Conservation (phyloP, 1,284 basidiomycete species). For the Rhodotorula glutinis region DNA sequence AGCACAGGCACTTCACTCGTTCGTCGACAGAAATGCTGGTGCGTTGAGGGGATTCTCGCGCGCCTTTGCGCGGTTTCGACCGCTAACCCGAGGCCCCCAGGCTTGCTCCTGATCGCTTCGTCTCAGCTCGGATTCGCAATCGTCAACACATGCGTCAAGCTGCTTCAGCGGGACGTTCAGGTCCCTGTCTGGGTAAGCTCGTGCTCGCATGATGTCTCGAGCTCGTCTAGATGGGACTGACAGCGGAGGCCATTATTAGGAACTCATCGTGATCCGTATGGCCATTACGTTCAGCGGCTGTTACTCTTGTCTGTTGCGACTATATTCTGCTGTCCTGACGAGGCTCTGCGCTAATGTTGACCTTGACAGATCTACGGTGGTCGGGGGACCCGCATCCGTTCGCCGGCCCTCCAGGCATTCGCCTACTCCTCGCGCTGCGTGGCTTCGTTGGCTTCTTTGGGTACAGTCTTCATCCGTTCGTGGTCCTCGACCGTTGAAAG, state of each 20-base stretch:
- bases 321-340: neutral
- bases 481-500: no score
- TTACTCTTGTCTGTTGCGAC: conserved; percentile 7
- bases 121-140: conserved; percentile 25
- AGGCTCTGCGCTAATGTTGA: neutral
- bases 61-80: no score
- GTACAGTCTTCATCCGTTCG: neutral
- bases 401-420: conserved; percentile 40
- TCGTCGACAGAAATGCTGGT: conserved; percentile 24
- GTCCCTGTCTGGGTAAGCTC: conserved; percentile 35
- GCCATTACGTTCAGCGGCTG: conserved; percentile 31
- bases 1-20: neutral
- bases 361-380: conserved; percentile 12
- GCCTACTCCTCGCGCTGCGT: conserved; percentile 32
- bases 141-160: conserved; percentile 34
- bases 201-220: no score
- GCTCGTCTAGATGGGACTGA: no score
- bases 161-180: conserved; percentile 21
- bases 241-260: neutral
- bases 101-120: conserved; percentile 28
- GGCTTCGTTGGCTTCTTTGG: conserved; percentile 45
- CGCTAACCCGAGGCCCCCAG: conserved; percentile 2
- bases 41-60: neutral
- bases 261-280: conserved; percentile 43
- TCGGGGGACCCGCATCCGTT: conserved; percentile 32